Evolutionary conservation across 139 green algal genomes (phyloP).

Genomic region (Chlorella sp.): DNA sequence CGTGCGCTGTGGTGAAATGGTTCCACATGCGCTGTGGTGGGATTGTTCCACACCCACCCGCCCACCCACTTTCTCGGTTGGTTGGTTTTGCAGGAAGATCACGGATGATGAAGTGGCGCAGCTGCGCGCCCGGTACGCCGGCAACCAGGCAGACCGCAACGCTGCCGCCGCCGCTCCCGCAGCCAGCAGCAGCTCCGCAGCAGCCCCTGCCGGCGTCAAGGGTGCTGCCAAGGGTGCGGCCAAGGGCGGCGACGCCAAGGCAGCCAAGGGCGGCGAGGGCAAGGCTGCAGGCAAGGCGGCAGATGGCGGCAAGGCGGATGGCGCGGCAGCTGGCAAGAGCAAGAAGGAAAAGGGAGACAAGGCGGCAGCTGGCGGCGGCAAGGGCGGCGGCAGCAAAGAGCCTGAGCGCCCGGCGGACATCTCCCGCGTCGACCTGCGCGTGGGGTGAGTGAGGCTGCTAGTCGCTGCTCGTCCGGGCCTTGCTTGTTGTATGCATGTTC

Average conservation of each 20-base stretch:
- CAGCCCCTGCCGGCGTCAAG: neutral
- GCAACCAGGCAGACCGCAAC: conserved; percentile 47
- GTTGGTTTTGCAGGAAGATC: conserved; percentile 44
- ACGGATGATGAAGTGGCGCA: conserved; percentile 47
- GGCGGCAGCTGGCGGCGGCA: neutral
- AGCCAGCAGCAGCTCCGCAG: conserved; percentile 15
- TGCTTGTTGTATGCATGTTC: too few relatives aligned
- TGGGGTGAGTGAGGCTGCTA: conserved; percentile 53
- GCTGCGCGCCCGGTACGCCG: conserved; percentile 45
- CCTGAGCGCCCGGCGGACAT: conserved; percentile 51
- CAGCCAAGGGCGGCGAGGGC: conserved; percentile 24
- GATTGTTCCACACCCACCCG: too few relatives aligned
- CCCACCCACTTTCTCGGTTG: too few relatives aligned
- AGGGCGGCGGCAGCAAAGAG: conserved; percentile 16
- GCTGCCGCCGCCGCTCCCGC: neutral
- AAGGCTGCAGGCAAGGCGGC: conserved; percentile 42
- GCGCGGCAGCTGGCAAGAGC: conserved; percentile 25
- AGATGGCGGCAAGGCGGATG: conserved; percentile 13
- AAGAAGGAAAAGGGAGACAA: conserved; percentile 16
- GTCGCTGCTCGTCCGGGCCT: too few relatives aligned
- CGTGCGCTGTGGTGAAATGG: too few relatives aligned
- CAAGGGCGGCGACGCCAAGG: neutral
- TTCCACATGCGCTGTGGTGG: too few relatives aligned
- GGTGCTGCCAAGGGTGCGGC: neutral
- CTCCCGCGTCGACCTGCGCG: conserved; percentile 79